Evolutionary conservation across 305 asterid genomes (phyloP).

Genomic region (Fraxinus floribunda): DNA sequence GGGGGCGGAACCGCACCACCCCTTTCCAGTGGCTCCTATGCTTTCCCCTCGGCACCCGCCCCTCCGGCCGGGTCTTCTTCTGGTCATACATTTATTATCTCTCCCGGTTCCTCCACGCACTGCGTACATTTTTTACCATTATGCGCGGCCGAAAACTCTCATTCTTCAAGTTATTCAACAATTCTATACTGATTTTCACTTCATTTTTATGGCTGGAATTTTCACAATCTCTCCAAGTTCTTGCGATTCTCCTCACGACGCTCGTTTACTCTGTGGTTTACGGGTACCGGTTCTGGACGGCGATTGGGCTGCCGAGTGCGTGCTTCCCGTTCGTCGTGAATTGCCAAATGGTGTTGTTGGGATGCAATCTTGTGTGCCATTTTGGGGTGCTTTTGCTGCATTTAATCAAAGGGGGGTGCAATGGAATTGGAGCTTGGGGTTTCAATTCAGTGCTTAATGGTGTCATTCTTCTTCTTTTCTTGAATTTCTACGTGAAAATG

Average conservation of each 20-base stretch:
- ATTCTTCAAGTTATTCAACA: constrained; percentile 34
- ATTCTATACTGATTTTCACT: constrained; percentile 40
- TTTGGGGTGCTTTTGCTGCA: constrained; percentile 39
- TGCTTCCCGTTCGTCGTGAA: constrained; percentile 41
- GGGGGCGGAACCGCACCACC: constrained; percentile 43
- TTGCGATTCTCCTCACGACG: constrained; percentile 40
- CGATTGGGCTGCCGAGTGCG: constrained; percentile 47
- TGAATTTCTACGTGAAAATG: constrained; percentile 38
- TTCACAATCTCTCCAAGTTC: constrained; percentile 47
- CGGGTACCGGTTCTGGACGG: constrained; percentile 56
- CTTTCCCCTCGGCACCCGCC: constrained; percentile 49
- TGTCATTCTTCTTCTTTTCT: constrained; percentile 35
- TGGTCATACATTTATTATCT: constrained; percentile 50
- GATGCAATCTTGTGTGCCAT: constrained; percentile 40
- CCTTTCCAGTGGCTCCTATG: constrained; percentile 49
- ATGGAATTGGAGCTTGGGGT: constrained; percentile 50
- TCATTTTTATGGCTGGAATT: constrained; percentile 50
- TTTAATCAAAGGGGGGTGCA: constrained; percentile 45
- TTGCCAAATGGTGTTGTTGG: constrained; percentile 40
- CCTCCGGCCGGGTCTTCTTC: constrained; percentile 50
- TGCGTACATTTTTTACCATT: constrained; percentile 34
- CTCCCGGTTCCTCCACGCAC: constrained; percentile 40
- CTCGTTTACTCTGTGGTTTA: constrained; percentile 41
- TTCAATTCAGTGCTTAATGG: constrained; percentile 47
- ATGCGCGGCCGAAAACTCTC: constrained; percentile 32